Evolutionary conservation across 2,329 filamentous ascomycete species (phyloP).

Genomic region (Sporothrix luriei): DNA sequence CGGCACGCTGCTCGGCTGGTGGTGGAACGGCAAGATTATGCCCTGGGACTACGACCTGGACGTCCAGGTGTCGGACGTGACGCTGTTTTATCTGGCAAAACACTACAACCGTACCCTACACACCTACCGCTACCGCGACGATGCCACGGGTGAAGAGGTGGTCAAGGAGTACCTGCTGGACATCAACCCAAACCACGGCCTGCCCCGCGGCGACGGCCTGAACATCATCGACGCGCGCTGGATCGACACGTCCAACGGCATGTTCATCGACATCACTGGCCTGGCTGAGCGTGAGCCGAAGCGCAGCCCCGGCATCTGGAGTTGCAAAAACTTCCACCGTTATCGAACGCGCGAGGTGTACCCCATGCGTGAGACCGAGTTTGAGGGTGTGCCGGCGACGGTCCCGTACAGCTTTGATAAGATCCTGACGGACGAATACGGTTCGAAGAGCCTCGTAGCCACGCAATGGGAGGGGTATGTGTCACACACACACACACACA

Average conservation of each 20-base stretch:
- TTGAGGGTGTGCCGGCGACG: conserved; percentile 70
- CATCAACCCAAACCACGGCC: conserved; percentile 69
- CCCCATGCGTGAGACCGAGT: conserved; percentile 72
- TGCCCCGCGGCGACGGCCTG: conserved; percentile 65
- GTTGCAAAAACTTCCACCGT: conserved; percentile 77
- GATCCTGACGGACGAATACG: conserved; percentile 68
- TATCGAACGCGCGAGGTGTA: conserved; percentile 73
- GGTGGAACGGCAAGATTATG: conserved; percentile 79
- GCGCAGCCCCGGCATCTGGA: conserved; percentile 65
- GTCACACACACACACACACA: neutral
- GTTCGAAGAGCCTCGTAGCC: conserved; percentile 59
- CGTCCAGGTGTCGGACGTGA: conserved; percentile 71
- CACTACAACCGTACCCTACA: conserved; percentile 70
- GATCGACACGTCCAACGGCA: conserved; percentile 74
- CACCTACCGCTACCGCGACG: conserved; percentile 53
- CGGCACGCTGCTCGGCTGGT: conserved; percentile 82
- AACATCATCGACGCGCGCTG: conserved; percentile 85
- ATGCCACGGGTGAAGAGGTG: conserved; percentile 47
- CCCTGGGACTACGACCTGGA: conserved; percentile 87
- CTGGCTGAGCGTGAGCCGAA: conserved; percentile 67
- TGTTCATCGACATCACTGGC: conserved; percentile 83
- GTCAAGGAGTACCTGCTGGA: conserved; percentile 68
- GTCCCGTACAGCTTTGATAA: conserved; percentile 71
- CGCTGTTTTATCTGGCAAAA: conserved; percentile 65
- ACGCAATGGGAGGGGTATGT: conserved; percentile 66